phyloP scores from a whole-genome alignment of 129 eudicot genomes.

The Flaveria linearis region DNA sequence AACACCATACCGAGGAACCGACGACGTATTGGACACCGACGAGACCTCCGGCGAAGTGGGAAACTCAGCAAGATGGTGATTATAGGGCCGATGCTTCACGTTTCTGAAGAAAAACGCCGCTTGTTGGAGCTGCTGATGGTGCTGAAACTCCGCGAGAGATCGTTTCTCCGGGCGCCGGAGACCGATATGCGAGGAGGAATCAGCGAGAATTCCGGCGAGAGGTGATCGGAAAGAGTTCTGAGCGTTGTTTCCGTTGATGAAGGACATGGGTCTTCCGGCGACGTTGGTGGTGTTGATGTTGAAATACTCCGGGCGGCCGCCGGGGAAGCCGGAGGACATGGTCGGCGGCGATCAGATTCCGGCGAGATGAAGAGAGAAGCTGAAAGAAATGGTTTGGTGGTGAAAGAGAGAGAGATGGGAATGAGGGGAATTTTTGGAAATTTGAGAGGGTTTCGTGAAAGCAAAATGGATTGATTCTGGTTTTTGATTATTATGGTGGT shows the following conservation, averaged over 20 bases:
- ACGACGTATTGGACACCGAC: conserved; percentile 29
- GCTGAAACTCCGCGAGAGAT: conserved; percentile 46
- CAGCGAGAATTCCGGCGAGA: conserved; percentile 34
- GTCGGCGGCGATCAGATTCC: conserved; percentile 10
- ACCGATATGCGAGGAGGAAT: conserved; percentile 28
- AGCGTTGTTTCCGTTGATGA: conserved; percentile 10
- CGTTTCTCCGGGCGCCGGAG: conserved; percentile 37
- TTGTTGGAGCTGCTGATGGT: conserved; percentile 48
- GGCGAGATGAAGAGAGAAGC: neutral
- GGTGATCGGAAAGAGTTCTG: conserved; percentile 30
- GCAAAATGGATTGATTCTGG: conserved; percentile 47
- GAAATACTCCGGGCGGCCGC: conserved; percentile 51
- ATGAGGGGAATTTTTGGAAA: conserved; percentile 45
- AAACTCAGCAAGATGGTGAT: conserved; percentile 27
- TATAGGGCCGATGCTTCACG: conserved; percentile 32
- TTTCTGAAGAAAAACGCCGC: conserved; percentile 46
- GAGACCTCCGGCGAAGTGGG: conserved; percentile 34
- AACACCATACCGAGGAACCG: conserved; percentile 37
- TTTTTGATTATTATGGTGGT: conserved; percentile 32
- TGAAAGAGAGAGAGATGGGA: conserved; percentile 28
- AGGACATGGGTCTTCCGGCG: conserved; percentile 47
- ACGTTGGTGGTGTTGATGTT: conserved; percentile 26
- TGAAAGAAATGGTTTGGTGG: conserved; percentile 17
- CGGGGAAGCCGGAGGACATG: conserved; percentile 68
- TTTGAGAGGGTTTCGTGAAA: conserved; percentile 49